phyloP scores from a whole-genome alignment of 2,329 filamentous ascomycete species.

The Aspergillus sp. region DNA sequence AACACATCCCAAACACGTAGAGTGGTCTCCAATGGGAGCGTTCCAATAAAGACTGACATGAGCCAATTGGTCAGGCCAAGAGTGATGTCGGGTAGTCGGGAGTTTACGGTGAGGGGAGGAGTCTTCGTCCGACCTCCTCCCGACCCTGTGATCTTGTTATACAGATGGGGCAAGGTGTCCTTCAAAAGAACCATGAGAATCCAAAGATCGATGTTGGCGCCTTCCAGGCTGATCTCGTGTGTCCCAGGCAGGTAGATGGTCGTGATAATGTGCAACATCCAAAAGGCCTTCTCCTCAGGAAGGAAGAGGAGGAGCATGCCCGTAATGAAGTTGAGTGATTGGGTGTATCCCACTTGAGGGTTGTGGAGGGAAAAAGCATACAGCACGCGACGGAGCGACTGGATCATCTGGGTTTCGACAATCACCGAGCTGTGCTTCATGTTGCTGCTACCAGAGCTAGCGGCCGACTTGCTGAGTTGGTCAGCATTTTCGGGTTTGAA shows the following conservation, averaged over 20 bases:
- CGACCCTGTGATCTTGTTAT: conserved; percentile 80
- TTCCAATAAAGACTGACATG: conserved; percentile 95
- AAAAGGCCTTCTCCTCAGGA: conserved; percentile 87
- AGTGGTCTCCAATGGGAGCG: conserved; percentile 85
- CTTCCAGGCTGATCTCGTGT: conserved; percentile 85
- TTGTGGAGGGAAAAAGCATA: conserved; percentile 90
- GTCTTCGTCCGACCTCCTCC: conserved; percentile 43
- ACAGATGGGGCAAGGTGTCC: conserved; percentile 77
- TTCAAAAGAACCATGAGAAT: conserved; percentile 86
- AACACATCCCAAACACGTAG: conserved; percentile 93
- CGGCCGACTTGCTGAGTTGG: conserved; percentile 13
- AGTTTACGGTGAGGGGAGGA: conserved; percentile 41
- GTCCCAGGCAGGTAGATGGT: conserved; percentile 84
- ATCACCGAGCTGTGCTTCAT: conserved; percentile 33
- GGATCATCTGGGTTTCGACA: conserved; percentile 73
- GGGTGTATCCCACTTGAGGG: conserved; percentile 89
- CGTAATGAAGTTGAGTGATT: conserved; percentile 92
- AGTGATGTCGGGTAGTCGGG: conserved; percentile 79
- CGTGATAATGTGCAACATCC: conserved; percentile 90
- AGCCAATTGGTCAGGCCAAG: conserved; percentile 95
- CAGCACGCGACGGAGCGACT: conserved; percentile 77
- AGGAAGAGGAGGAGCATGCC: conserved; percentile 87
- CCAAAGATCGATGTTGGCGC: conserved; percentile 88
- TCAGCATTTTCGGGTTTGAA: conserved; percentile 66
- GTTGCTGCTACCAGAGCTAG: conserved; percentile 34